A percentile compares a stretch with the other conserved stretches of the same genome.
Evolutionary conservation across 202 grass and related monocot species (phyloP).

Genomic region (Schoenoplectus tabernaemontani): DNA sequence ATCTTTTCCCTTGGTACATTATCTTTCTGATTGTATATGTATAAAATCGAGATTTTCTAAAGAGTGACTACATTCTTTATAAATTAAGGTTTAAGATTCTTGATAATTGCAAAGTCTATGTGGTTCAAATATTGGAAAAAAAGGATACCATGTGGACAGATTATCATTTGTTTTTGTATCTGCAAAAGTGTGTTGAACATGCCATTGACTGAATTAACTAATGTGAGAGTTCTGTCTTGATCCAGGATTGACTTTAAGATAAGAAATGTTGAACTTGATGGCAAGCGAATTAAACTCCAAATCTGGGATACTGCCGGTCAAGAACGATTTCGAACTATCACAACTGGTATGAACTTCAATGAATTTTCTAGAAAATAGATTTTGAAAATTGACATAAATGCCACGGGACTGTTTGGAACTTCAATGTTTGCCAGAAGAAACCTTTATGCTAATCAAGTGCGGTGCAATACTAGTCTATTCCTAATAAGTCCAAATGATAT

Average conservation of each 20-base stretch:
- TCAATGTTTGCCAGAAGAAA: conserved; percentile 8
- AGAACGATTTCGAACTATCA: conserved; percentile 73
- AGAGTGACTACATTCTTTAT: not conserved
- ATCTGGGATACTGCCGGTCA: conserved; percentile 80
- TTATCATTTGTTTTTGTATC: not conserved
- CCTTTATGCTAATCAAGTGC: not conserved
- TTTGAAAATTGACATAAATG: not conserved
- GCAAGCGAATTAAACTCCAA: conserved; percentile 74
- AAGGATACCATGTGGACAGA: not conserved
- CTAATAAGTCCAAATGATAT: not conserved
- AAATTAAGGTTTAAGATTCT: not conserved
- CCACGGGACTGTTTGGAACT: not conserved
- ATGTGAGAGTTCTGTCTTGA: not conserved
- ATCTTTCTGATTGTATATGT: not conserved
- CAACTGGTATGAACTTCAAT: conserved; percentile 36
- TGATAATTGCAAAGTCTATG: not conserved
- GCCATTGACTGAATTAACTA: conserved; percentile 1
- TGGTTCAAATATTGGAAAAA: not conserved
- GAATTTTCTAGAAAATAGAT: not conserved
- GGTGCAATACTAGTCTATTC: not conserved
- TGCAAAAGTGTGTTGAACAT: not conserved
- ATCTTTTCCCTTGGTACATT: not conserved
- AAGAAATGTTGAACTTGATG: conserved; percentile 68
- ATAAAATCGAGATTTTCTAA: not conserved
- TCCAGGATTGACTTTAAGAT: conserved; percentile 80